Base-by-base conservation (phyloP, 2,329 filamentous ascomycete genomes). In the Colletotrichum sp. region DNA sequence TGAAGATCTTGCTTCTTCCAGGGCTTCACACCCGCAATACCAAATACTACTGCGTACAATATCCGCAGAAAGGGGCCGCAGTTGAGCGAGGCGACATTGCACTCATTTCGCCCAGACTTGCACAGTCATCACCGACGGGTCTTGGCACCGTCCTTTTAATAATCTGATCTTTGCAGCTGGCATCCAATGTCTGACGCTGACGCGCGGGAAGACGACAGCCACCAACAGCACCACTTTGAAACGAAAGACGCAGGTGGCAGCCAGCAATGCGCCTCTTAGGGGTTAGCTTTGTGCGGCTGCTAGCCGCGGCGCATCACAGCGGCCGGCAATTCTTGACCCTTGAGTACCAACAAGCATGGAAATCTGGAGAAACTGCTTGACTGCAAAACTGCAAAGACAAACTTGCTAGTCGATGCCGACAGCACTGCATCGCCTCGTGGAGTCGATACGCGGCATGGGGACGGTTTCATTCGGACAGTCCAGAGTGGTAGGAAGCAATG, bases 111-210 rank as follows among this genome's bases (percentile, higher is more conserved):
- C 67, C 67, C 63, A 51, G 62, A 31, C 21, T 58, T 18, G 33
- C 62, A 31, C 21, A 63, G 36, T 66, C 47, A 38, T 36, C 57
- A 71, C 29, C 15, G 55, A 58, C 57, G 55, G 67, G 47, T 67
- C 72, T 73, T 73, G 72, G 72, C 72, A 36, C 13, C 34, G 62
- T 62, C 72, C 61, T 34, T 63, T 21, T 66, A 66, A 67, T 73
- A 51, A 67, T 57, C 57, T 24, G 66, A 66, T 47, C 43, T 38
- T 16, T 18, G 33, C 43, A 15, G 29, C 68, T 71, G 61, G 61
- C 67, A 73, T 70, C 61, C 67, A 57, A 54, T 70, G 70, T 70
- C 33, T 70, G 61, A 38, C 12, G 47, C 34, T 58, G 55, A 62
- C 38, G 58, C 43, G 13, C 27, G 58, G 27, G 54, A 57, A 31